These are phyloP conservation scores for Rubia balearica DNA, from an alignment of 305 asterid species.

Conservation along the genomic window DNA sequence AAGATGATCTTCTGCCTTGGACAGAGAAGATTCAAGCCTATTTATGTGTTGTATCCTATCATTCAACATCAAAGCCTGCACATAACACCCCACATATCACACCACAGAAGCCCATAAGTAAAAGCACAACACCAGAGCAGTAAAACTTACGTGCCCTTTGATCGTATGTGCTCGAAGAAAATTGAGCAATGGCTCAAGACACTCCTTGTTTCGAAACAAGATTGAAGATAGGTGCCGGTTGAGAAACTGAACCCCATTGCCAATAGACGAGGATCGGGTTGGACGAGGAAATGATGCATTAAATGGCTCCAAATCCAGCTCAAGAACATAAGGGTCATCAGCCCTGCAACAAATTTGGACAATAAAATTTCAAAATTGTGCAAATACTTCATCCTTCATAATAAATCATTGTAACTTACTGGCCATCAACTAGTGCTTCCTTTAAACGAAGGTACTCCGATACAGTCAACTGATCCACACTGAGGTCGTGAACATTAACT, in stretches of 20 bases:
- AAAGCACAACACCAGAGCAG: not conserved
- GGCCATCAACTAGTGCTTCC: slow-evolving; percentile 86
- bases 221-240: slow-evolving; percentile 94
- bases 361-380: slow-evolving; percentile 9
- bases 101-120: not conserved
- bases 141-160: slow-evolving; percentile 75
- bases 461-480: slow-evolving; percentile 79
- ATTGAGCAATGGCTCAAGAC: slow-evolving; percentile 79
- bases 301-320: slow-evolving; percentile 98
- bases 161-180: slow-evolving; percentile 79
- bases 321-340: slow-evolving; percentile 57
- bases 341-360: slow-evolving; percentile 32
- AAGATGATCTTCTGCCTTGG: slow-evolving; percentile 77
- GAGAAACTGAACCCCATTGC: slow-evolving; percentile 96
- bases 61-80: slow-evolving; percentile 83
- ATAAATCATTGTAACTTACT: slow-evolving; percentile 53
- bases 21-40: slow-evolving; percentile 68
- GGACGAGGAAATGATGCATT: slow-evolving; percentile 91
- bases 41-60: slow-evolving; percentile 74
- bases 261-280: slow-evolving; percentile 76
- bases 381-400: too few species aligned
- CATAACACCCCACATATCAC: not conserved
- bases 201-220: slow-evolving; percentile 88
- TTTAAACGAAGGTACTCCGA: slow-evolving; percentile 81
- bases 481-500: slow-evolving; percentile 72